Percentiles rank a stretch among this genome's conserved stretches.
Conservation (phyloP, 257 asterid genomes). For the Misopates orontium region DNA sequence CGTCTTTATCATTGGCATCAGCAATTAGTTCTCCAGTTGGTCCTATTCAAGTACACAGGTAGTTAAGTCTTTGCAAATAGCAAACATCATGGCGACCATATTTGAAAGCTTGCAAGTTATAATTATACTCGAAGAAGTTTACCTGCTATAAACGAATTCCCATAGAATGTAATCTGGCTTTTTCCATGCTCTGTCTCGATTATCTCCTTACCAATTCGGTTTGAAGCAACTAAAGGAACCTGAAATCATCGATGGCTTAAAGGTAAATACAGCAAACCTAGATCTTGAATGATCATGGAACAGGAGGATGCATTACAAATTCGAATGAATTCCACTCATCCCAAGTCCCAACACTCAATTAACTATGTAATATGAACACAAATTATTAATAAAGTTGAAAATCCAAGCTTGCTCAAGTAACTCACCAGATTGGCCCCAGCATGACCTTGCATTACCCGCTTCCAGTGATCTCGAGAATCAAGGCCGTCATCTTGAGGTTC, state of each 20-base stretch:
- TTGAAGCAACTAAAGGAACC: constrained; percentile 96
- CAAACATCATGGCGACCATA: background rate
- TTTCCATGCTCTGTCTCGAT: constrained; percentile 87
- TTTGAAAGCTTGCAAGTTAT: no score
- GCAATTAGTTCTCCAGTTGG: constrained; percentile 85
- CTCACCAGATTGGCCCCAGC: constrained; percentile 94
- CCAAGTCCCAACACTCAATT: no score
- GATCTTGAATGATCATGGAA: background rate
- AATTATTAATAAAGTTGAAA: background rate
- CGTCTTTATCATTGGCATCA: constrained; percentile 73
- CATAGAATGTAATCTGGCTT: constrained; percentile 85
- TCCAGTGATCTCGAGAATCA: constrained; percentile 99
- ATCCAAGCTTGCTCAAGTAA: constrained; percentile 11
- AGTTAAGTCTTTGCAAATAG: constrained; percentile 11
- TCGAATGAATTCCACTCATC: background rate
- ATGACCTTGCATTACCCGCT: constrained; percentile 97
- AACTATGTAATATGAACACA: constrained; percentile 15
- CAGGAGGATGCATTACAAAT: no score
- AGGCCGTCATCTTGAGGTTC: constrained; percentile 93
- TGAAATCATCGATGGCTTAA: constrained; percentile 28
- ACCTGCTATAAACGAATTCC: constrained; percentile 96
- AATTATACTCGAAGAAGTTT: constrained; percentile 3
- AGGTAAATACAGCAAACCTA: background rate
- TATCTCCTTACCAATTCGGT: constrained; percentile 86
- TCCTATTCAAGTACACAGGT: constrained; percentile 44